These are phyloP conservation scores for Picea mariana DNA, from an alignment of 83 land plant genomes.

Conservation along the genomic window DNA sequence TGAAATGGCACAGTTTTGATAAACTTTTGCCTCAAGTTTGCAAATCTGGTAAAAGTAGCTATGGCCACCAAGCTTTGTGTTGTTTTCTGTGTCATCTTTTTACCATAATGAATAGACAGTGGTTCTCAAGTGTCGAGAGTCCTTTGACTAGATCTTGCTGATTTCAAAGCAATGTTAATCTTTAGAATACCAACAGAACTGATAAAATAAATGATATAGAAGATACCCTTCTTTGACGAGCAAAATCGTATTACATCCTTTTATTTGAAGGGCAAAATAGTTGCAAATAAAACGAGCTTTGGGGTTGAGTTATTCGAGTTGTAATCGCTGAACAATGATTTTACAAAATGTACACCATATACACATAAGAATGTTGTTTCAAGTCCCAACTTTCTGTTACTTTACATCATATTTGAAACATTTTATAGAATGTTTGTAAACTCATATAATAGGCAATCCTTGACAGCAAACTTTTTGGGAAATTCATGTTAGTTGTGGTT, in stretches of 20 bases:
- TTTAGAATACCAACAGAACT: not conserved
- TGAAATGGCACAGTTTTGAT: not conserved
- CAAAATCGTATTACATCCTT: not conserved
- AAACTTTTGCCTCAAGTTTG: not conserved
- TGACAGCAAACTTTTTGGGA: not conserved
- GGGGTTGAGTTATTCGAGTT: not conserved
- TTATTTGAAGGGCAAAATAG: not conserved
- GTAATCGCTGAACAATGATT: not conserved
- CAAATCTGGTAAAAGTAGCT: not conserved
- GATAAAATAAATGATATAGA: not conserved
- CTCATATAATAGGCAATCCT: not conserved
- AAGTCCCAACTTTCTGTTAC: not conserved
- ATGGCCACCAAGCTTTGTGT: not conserved
- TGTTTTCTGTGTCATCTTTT: not conserved
- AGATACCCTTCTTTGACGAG: not conserved
- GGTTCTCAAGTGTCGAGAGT: not conserved
- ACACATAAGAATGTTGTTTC: slow-evolving; percentile 3
- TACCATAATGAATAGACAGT: not conserved
- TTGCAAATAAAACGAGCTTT: not conserved
- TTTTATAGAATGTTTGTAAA: not conserved
- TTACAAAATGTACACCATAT: not conserved
- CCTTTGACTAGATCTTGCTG: not conserved
- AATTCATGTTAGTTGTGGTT: not conserved
- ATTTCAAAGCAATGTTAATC: not conserved
- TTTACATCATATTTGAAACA: not conserved